Evolutionary conservation across 1,139 yeast genomes (phyloP).

Genomic region (Komagataea norvegica): DNA sequence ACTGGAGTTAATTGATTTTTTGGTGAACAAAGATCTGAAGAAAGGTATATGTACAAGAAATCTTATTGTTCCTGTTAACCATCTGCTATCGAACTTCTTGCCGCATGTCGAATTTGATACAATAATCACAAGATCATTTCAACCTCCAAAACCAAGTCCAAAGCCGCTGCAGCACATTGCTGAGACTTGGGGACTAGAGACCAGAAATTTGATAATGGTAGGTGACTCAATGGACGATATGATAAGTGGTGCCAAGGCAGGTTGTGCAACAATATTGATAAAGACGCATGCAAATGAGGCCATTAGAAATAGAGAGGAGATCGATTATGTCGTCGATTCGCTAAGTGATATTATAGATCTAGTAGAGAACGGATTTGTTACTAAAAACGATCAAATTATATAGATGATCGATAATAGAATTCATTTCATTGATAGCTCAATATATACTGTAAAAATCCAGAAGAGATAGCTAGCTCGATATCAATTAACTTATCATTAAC

Average conservation of each 20-base stretch:
- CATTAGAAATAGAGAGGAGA: constrained; percentile 32
- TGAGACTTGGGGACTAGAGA: constrained; percentile 34
- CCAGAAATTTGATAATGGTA: constrained; percentile 50
- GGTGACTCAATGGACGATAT: constrained; percentile 67
- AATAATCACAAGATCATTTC: constrained; percentile 53
- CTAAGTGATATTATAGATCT: constrained; percentile 39
- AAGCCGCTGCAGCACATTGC: constrained; percentile 54
- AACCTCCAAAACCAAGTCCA: constrained; percentile 63
- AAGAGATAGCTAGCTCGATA: constrained; percentile 12
- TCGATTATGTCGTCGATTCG: constrained; percentile 40
- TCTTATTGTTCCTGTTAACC: constrained; percentile 41
- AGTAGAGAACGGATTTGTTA: constrained; percentile 31
- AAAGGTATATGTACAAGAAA: constrained; percentile 61
- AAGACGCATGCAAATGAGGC: constrained; percentile 44
- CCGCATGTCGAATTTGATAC: constrained; percentile 43
- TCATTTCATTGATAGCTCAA: constrained; percentile 3
- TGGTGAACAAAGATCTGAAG: constrained; percentile 28
- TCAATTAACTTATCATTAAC: constrained; percentile 16
- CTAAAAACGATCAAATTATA: constrained; percentile 6
- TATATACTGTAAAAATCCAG: constrained; percentile 16
- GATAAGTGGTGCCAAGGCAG: constrained; percentile 54
- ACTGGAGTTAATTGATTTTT: constrained; percentile 18
- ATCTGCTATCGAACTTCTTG: constrained; percentile 41
- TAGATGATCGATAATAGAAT: neutral
- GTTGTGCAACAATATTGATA: constrained; percentile 49